Percentiles rank a stretch among this genome's conserved stretches.
These are phyloP conservation scores for Aspergillus kassunensis DNA, from an alignment of 495 filamentous ascomycete species.

Conservation along the genomic window DNA sequence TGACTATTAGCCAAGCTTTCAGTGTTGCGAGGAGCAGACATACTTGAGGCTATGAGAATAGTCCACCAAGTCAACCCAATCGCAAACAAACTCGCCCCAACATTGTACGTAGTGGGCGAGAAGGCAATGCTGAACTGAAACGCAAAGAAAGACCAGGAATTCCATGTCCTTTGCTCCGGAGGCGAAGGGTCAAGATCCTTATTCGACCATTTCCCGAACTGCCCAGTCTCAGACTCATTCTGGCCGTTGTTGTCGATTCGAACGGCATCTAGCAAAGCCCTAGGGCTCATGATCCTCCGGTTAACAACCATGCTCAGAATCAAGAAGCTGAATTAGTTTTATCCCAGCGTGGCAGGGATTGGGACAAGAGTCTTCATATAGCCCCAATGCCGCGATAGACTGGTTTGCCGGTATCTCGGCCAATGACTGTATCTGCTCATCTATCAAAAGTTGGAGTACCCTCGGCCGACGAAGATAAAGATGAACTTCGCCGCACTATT, in stretches of 20 bases:
- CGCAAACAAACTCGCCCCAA: constrained; percentile 1
- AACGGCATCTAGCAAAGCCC: background rate
- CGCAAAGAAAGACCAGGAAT: background rate
- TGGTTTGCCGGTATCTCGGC: background rate
- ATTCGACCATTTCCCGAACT: constrained; percentile 5
- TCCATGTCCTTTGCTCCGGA: background rate
- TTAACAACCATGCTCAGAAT: no score
- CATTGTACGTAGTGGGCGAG: constrained; percentile 1
- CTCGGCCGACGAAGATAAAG: background rate
- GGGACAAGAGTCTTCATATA: no score
- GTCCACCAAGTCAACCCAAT: constrained; percentile 5
- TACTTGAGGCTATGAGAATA: constrained; percentile 1
- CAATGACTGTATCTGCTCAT: no score
- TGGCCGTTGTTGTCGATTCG: constrained; percentile 1
- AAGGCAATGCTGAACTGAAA: constrained; percentile 6
- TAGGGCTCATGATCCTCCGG: background rate
- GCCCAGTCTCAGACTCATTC: background rate
- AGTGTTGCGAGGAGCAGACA: background rate
- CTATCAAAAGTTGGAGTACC: no score
- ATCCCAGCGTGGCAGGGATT: background rate
- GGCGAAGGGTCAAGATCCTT: constrained; percentile 4
- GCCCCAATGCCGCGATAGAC: no score
- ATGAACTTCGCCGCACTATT: background rate
- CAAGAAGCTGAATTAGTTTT: no score
- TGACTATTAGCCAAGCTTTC: background rate